Evolutionary conservation across 192 early-diverging fungal species (phyloP).

Genomic region (Coemansia sp.): DNA sequence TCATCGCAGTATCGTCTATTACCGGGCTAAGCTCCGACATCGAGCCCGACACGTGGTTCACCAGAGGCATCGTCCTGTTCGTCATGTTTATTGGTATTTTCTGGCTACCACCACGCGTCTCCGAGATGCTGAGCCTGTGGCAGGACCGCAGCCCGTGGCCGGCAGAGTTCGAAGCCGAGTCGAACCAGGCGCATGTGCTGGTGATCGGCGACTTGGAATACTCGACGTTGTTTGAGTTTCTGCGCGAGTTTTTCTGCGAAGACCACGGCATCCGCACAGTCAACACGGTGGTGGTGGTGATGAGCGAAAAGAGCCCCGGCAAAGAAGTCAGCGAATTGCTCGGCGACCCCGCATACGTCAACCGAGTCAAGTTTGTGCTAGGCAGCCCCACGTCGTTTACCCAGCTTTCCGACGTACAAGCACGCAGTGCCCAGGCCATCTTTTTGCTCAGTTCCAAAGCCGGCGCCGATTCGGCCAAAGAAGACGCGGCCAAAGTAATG

Average conservation of each 20-base stretch:
- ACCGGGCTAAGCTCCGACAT: slow-evolving; percentile 70
- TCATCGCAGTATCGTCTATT: slow-evolving; percentile 60
- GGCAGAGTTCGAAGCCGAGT: slow-evolving; percentile 52
- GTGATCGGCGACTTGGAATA: slow-evolving; percentile 68
- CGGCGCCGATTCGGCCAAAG: slow-evolving; percentile 50
- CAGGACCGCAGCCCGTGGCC: slow-evolving; percentile 62
- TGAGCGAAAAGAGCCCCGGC: slow-evolving; percentile 60
- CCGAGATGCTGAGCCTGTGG: slow-evolving; percentile 66
- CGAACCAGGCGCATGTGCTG: slow-evolving; percentile 62
- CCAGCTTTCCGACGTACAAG: slow-evolving; percentile 57
- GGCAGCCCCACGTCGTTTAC: slow-evolving; percentile 64
- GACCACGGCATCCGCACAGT: slow-evolving; percentile 70
- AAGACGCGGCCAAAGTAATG: slow-evolving; percentile 73
- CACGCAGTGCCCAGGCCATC: slow-evolving; percentile 57
- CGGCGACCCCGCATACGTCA: slow-evolving; percentile 66
- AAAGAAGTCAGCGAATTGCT: slow-evolving; percentile 61
- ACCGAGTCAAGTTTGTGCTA: slow-evolving; percentile 69
- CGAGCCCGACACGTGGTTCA: slow-evolving; percentile 59
- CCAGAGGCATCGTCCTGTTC: slow-evolving; percentile 59
- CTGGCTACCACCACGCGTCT: slow-evolving; percentile 64
- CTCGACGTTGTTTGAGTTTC: slow-evolving; percentile 62
- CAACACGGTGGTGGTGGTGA: slow-evolving; percentile 66
- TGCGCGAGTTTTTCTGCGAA: slow-evolving; percentile 78
- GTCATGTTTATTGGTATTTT: slow-evolving; percentile 75
- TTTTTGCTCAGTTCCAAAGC: slow-evolving; percentile 64